Evolutionary conservation across 2,329 filamentous ascomycete species (phyloP).

Genomic region (Penicillium sclerotigenum): DNA sequence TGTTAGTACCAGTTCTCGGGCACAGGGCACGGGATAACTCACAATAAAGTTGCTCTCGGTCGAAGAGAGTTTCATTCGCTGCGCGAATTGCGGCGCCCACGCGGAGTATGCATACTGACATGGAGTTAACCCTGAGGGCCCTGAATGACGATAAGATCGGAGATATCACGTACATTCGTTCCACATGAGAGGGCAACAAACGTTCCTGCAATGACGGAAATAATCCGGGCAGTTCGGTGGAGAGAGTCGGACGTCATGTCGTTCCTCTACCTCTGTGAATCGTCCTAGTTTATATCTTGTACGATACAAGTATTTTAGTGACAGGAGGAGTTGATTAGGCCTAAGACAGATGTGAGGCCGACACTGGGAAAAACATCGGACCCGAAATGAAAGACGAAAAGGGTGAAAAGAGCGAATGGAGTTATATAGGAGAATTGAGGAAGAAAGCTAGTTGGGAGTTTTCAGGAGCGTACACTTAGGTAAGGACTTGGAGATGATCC

Average conservation of each 20-base stretch:
- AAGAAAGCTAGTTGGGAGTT: not conserved
- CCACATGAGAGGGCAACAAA: conserved; percentile 83
- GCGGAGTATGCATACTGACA: conserved; percentile 92
- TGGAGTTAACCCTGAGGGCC: conserved; percentile 18
- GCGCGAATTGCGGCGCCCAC: conserved; percentile 94
- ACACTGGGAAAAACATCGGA: conserved; percentile 2
- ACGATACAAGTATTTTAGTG: not conserved
- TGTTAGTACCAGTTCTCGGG: conserved; percentile 28
- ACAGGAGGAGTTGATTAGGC: conserved; percentile 1
- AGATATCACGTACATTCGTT: conserved; percentile 65
- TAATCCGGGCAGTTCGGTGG: conserved; percentile 58
- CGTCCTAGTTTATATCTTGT: not conserved
- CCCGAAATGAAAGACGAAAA: not conserved
- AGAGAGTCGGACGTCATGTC: conserved; percentile 29
- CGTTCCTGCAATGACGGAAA: conserved; percentile 83
- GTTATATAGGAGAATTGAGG: not conserved
- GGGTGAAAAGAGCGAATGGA: conserved; percentile 1
- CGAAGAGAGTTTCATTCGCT: conserved; percentile 80
- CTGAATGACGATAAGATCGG: not conserved
- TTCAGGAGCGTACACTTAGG: conserved; percentile 6
- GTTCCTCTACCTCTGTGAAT: not conserved
- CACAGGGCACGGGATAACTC: conserved; percentile 31
- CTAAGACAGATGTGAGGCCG: conserved; percentile 3
- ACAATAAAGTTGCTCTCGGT: conserved; percentile 91
- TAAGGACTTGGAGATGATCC: conserved; percentile 3